Evolutionary conservation across 768 basidiomycete genomes (phyloP), one percentile per base, ranked within the genome.

Genomic region (Termitomyces sp.): DNA sequence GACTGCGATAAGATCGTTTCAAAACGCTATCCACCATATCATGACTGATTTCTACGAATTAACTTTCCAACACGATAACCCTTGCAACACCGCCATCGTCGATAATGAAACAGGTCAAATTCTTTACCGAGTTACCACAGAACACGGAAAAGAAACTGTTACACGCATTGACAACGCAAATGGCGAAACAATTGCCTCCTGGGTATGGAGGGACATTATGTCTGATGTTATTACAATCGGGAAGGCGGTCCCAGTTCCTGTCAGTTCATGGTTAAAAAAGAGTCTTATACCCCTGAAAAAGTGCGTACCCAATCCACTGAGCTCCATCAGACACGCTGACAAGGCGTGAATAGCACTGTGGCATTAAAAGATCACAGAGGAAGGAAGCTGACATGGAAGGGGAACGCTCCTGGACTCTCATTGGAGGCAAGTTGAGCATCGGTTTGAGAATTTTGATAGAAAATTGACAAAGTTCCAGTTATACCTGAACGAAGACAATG

Each of bases 361-460:
- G 57, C 62, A 16, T 71, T 77, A 57, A 56, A 68, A 38, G 75
- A 74, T 54, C 58, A 65, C 15, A 46, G 48, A 7, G 70, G 69
- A 3, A 64, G 71, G 39, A 66, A 66, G 29, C 74, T 70, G 54
- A 75, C 72, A 54, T 78, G 76, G 77, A 75, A 74, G 46, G 74
- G 73, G 9, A 69, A 69, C 54, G 65, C 61, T 11, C 62, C 70
- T 10, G 75, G 75, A 9, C 49, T 67, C 22, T 40, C 65, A 11
- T 63, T 76, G n/a, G 67, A 72, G 65, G 75, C 72, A 46, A 22
- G 43, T 27, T 13, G 36, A n/a, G 32, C 5, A 12, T 27, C 6
- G 15, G 7, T 49, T 12, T 16, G 10, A 36, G 35, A 38, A 27
- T 27, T 3, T 36, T 13, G 35, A 25, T n/a, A 3, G 15, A 23